These are phyloP conservation scores for Collariella sp. DNA, from an alignment of 495 filamentous ascomycete genomes.

Conservation along the genomic window DNA sequence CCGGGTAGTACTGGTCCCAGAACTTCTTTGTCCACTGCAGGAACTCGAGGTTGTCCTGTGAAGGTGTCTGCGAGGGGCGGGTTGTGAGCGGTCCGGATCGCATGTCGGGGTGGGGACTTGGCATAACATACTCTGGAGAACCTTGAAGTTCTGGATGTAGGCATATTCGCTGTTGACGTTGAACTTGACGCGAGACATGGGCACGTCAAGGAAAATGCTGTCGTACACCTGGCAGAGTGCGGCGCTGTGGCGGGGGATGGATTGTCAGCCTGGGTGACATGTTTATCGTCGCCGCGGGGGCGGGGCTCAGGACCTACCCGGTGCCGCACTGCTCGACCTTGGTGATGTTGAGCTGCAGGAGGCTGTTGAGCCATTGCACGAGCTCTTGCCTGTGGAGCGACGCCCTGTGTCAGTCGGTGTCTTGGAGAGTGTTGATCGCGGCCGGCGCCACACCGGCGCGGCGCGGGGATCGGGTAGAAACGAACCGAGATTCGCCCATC, in stretches of 20 bases:
- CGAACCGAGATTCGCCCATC: constrained; percentile 36
- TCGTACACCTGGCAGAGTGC: constrained; percentile 96
- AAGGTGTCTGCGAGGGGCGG: constrained; percentile 55
- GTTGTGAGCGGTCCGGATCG: constrained; percentile 16
- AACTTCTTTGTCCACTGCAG: constrained; percentile 92
- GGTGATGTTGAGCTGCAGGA: constrained; percentile 92
- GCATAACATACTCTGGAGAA: constrained; percentile 74
- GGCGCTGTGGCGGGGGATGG: constrained; percentile 50
- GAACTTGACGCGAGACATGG: constrained; percentile 96
- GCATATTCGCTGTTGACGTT: constrained; percentile 95
- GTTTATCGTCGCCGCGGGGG: constrained; percentile 27
- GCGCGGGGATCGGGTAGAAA: constrained; percentile 9
- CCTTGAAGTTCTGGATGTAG: constrained; percentile 96
- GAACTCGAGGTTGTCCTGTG: constrained; percentile 97
- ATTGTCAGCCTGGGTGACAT: constrained; percentile 8
- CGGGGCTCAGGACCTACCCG: constrained; percentile 57
- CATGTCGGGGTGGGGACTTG: not conserved
- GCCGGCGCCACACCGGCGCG: not conserved
- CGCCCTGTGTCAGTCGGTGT: constrained; percentile 11
- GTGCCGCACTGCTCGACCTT: constrained; percentile 99
- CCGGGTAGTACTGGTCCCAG: constrained; percentile 97
- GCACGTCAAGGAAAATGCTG: constrained; percentile 92
- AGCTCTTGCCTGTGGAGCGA: constrained; percentile 71
- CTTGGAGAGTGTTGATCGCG: not conserved
- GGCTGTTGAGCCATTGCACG: constrained; percentile 92